Evolutionary conservation across 1,284 basidiomycete species (phyloP).

Genomic region (Malassezia sympodialis): DNA sequence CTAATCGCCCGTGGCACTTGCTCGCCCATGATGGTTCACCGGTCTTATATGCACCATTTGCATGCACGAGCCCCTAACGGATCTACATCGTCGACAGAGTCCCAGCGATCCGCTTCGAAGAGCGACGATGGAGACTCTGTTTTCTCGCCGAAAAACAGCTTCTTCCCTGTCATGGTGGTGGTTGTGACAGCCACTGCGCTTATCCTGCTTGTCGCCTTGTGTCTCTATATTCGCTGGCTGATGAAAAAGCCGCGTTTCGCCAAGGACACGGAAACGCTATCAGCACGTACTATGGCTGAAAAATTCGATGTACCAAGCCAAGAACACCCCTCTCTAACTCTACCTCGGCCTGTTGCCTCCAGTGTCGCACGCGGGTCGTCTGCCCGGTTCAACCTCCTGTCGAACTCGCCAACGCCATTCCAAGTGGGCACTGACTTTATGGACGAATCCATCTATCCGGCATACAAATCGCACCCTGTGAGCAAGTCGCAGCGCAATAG

Average conservation of each 20-base stretch:
- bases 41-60: background rate
- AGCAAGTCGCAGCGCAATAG: background rate
- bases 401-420: background rate
- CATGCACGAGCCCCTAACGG: background rate
- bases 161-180: slow-evolving; percentile 9
- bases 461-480: background rate
- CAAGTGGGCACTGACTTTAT: background rate
- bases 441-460: background rate
- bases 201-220: background rate
- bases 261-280: background rate
- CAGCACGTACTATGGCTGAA: background rate
- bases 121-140: background rate
- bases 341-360: background rate
- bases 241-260: background rate
- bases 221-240: background rate
- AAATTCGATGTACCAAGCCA: background rate
- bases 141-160: slow-evolving; percentile 10
- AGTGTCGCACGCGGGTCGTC: background rate
- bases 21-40: background rate
- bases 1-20: background rate
- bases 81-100: background rate
- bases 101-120: background rate
- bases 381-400: background rate
- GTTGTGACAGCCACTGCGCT: background rate
- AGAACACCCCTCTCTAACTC: background rate